Percentiles rank a stretch among this genome's conserved stretches.
These are phyloP conservation scores for Exsudoporus floridanus DNA, from an alignment of 1,284 basidiomycete species.

Conservation along the genomic window DNA sequence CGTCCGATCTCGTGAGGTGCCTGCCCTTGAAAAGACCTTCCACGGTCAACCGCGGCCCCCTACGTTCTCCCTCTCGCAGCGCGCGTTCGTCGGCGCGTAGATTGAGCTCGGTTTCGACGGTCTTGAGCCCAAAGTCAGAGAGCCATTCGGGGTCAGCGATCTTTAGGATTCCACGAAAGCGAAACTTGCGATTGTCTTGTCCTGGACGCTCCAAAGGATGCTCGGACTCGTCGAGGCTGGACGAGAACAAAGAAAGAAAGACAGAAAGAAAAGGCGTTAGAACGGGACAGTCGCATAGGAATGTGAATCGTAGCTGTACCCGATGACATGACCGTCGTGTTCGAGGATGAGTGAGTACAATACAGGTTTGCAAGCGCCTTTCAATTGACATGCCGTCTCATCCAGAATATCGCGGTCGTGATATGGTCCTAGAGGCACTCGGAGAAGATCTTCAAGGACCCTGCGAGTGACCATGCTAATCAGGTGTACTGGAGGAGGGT, in stretches of 20 bases:
- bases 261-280: constrained; percentile 1
- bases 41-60: constrained; percentile 35
- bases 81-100: constrained; percentile 34
- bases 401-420: constrained; percentile 27
- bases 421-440: constrained; percentile 33
- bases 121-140: constrained; percentile 40
- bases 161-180: constrained; percentile 49
- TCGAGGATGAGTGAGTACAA: constrained; percentile 34
- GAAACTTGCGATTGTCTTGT: constrained; percentile 26
- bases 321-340: constrained; percentile 23
- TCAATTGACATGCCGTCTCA: constrained; percentile 19
- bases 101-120: constrained; percentile 44
- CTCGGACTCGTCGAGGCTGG: constrained; percentile 34
- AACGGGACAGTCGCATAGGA: not conserved
- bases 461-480: constrained; percentile 22
- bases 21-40: constrained; percentile 33
- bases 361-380: constrained; percentile 13
- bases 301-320: constrained; percentile 15
- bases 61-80: constrained; percentile 25
- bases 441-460: constrained; percentile 24
- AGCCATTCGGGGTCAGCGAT: constrained; percentile 47
- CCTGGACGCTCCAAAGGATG: constrained; percentile 4
- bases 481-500: not conserved
- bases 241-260: not conserved
- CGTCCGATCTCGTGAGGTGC: constrained; percentile 19